Base-by-base conservation (phyloP, 2,329 filamentous ascomycete species). In the Fusarium nanum region DNA sequence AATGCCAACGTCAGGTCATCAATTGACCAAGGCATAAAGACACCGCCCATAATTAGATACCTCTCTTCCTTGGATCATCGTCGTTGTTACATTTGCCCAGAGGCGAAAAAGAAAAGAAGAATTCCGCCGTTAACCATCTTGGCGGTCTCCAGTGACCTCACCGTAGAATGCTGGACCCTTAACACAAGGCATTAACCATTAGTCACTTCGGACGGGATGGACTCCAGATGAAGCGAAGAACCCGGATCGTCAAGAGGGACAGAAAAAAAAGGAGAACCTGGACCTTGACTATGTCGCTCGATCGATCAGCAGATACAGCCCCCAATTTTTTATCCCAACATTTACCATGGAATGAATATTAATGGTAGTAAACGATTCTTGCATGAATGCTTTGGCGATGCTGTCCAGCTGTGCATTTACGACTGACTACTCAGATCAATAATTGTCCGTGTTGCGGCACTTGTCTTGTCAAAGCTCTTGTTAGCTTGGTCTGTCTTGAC, bases 121-220 rank as follows among this genome's bases (percentile, higher is more conserved):
- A 32, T 8, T 25, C 22, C 22, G 58, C 27, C 52, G 30, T 23
- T 23, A 22, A 49, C 52, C 54, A 27, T 27, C 61, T 66, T 60
- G 55, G 37, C 62, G 11, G 27, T 12, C 48, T 44, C 16, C 44
- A 64, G 45, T 30, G 50, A 57, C 40, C 18, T 41, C 50, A 27
- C 32, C 44, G 30, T 18, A 30, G 3, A 34, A 30, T 30, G 14
- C 54, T 60, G 45, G 55, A 60, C 54, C n/a, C 37, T 45, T 66
- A 48, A 12, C 34, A 48, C 27, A 41, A 30, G 28, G 41, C 6
- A 50, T 44, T 48, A 52, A 50, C 32, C 47, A 52, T 37, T 37
- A n/a, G 34, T n/a, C 10, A 59, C 32, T 59, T 37, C 40, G 41
- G 62, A 20, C 40, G 18, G 41, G 62, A 20, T 45, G 18, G 27